Percentiles rank a stretch among this genome's conserved stretches.
Conservation (phyloP, 345 rosid genomes). For the Erysimum cheiranthoides region DNA sequence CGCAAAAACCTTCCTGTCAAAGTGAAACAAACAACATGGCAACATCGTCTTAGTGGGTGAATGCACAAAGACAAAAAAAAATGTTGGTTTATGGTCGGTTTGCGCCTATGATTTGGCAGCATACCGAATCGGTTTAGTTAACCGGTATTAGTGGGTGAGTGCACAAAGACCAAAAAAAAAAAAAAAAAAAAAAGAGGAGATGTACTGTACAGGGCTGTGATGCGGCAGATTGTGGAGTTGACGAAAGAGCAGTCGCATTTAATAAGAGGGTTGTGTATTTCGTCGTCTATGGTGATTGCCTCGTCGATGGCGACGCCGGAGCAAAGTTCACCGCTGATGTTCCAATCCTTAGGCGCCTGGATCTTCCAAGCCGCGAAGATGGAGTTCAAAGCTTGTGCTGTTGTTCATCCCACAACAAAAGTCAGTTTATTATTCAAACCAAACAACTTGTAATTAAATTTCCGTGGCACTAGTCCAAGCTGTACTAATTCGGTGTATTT, state of each 20-base stretch:
- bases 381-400: slow-evolving; percentile 36
- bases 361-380: slow-evolving; percentile 36
- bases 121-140: no score
- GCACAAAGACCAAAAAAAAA: no score
- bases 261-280: slow-evolving; percentile 50
- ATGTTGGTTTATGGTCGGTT: no score
- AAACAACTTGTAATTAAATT: neutral
- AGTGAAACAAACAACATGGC: neutral
- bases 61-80: no score
- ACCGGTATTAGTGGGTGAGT: no score
- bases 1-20: slow-evolving; percentile 42
- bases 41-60: no score
- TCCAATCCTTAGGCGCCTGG: slow-evolving; percentile 44
- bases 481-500: no score
- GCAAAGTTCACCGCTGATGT: slow-evolving; percentile 64
- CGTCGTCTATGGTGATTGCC: slow-evolving; percentile 45
- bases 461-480: no score
- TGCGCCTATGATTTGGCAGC: no score
- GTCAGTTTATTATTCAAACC: neutral
- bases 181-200: no score
- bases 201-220: neutral
- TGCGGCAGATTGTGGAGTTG: slow-evolving; percentile 47
- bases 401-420: neutral
- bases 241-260: slow-evolving; percentile 55
- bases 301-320: slow-evolving; percentile 52